Evolutionary conservation across 768 basidiomycete genomes (phyloP), one percentile per base, ranked within the genome.

Genomic region (Lenzites betulinus): DNA sequence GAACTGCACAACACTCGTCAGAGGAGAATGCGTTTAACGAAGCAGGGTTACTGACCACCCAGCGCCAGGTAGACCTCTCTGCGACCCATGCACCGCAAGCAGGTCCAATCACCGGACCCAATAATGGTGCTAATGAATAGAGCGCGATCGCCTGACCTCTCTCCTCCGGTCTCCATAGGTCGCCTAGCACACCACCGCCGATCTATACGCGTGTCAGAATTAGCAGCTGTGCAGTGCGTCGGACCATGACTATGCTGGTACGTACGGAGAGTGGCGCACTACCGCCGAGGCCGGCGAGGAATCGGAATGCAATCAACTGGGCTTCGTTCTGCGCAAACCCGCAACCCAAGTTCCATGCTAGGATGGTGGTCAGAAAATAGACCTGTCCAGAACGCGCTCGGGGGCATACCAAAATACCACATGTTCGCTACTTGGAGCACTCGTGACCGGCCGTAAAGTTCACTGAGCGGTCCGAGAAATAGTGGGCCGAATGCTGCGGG

Each of bases 91-190:
- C 84, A 5, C 86, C 87, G 23, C 82, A 81, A 3, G 85, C 73
- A 1, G 87, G 87, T 1, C 86, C 88, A 15, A 87, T 59, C 0
- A 85, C 86, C 0, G 88, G 85, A 20, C 88, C 88, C 6, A 90
- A 71, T 11, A 90, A 59, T 0, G 88, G 87, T 0, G 86, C 86
- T 6, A 89, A 70, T 0, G 86, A 84, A 64, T 86, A 89, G 0
- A 88, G 73, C 0, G 85, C 83, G 20, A 86, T 78, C 0, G 88
- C 88, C 62, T 77, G 76, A 0, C 88, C 88, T 70, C 88, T 78
- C 59, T 88, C 79, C 65, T 88, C 85, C 0, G 83, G 59, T 30
- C 65, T 68, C 82, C 84, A 89, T n/a, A 81, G 75, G 66, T 90
- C 88, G 8, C 81, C 81, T 0, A 89, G 71, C 3, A 87, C 77